A percentile compares a stretch with the other conserved stretches of the same genome.
Conservation (phyloP, 1,284 basidiomycete species). For the Ustilago cynodontis region DNA sequence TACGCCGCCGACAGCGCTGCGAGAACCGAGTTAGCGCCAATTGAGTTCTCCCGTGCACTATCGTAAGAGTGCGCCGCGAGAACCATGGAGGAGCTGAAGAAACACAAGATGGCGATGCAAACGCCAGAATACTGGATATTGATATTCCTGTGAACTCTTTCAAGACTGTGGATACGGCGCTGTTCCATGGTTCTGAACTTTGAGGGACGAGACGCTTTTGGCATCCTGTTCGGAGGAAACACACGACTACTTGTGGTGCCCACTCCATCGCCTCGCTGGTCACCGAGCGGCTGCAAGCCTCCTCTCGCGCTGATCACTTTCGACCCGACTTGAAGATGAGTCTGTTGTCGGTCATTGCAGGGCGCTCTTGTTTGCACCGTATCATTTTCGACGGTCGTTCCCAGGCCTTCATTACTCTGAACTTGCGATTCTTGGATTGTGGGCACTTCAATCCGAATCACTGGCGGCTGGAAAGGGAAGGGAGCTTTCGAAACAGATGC, state of each 20-base stretch:
- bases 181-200: conserved; percentile 1
- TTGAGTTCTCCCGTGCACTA: conserved; percentile 14
- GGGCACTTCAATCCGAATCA: background rate
- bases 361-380: background rate
- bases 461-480: background rate
- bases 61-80: conserved; percentile 8
- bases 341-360: background rate
- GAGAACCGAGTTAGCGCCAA: background rate
- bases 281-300: background rate
- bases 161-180: conserved; percentile 23
- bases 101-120: conserved; percentile 22
- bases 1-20: conserved; percentile 14
- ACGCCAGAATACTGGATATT: conserved; percentile 30
- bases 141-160: conserved; percentile 27
- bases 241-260: conserved; percentile 14
- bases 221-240: conserved; percentile 14
- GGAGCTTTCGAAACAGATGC: background rate
- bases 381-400: background rate
- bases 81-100: conserved; percentile 2
- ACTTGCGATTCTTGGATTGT: background rate
- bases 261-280: background rate
- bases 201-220: background rate
- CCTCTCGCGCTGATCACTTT: background rate
- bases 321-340: background rate
- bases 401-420: background rate